phyloP scores from a whole-genome alignment of 176 grass and related monocot species.

The Zoysia japonica region DNA sequence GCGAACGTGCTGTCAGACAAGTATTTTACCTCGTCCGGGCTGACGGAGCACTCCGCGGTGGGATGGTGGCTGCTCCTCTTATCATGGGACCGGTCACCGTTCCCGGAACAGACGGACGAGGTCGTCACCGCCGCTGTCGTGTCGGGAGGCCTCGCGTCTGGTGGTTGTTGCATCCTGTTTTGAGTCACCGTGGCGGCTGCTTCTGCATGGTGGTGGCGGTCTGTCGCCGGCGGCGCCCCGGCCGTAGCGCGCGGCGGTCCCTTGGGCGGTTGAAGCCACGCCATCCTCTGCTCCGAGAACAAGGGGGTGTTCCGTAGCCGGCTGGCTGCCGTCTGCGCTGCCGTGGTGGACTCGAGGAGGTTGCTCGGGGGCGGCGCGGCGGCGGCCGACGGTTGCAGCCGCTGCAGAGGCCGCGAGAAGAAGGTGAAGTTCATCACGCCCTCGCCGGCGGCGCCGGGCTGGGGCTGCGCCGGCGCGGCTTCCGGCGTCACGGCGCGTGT shows the following conservation, averaged over 20 bases:
- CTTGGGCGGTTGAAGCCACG: conserved; percentile 53
- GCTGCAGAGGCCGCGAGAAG: conserved; percentile 50
- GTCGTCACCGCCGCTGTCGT: conserved; percentile 2
- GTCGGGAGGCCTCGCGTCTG: conserved; percentile 16
- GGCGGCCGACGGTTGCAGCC: not conserved
- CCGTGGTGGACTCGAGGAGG: conserved; percentile 41
- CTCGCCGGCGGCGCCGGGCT: not conserved
- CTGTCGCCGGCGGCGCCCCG: not conserved
- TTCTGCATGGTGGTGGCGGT: not conserved
- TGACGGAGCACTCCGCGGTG: conserved; percentile 29
- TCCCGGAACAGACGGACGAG: conserved; percentile 53
- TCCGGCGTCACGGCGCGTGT: not conserved
- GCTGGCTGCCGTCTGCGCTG: conserved; percentile 38
- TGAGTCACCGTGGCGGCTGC: not conserved
- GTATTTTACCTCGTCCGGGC: conserved; percentile 42
- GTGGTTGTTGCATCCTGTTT: not conserved
- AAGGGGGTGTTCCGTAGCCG: conserved; percentile 43
- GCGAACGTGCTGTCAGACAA: not conserved
- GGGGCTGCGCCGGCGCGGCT: not conserved
- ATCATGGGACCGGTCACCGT: conserved; percentile 38
- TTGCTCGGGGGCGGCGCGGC: not conserved
- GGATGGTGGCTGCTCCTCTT: not conserved
- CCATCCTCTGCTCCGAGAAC: conserved; percentile 60
- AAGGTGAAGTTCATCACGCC: conserved; percentile 57
- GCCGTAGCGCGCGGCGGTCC: not conserved